These are phyloP conservation scores for Platanthera zijinensis DNA, from an alignment of 106 monocot species.

Conservation along the genomic window DNA sequence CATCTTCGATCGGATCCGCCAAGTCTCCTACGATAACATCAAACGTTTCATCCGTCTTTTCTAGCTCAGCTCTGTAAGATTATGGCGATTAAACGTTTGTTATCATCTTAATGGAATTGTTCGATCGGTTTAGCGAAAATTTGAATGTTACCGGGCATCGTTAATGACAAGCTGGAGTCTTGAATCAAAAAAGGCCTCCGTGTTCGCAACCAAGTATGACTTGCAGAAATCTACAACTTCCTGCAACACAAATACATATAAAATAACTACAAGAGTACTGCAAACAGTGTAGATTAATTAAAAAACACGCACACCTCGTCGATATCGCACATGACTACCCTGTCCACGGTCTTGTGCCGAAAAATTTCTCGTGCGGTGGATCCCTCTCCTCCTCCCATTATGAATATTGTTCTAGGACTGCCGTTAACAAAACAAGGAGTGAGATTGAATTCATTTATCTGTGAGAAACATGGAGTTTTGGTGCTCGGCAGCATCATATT, in stretches of 20 bases:
- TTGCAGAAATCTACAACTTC: slow-evolving; percentile 52
- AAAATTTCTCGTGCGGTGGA: slow-evolving; percentile 44
- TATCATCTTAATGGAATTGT: neutral
- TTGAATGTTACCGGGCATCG: slow-evolving; percentile 28
- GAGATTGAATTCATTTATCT: neutral
- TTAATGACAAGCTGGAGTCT: slow-evolving; percentile 38
- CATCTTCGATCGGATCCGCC: slow-evolving; percentile 52
- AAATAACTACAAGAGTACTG: neutral
- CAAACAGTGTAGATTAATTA: too few species aligned
- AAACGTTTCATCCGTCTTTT: slow-evolving; percentile 21
- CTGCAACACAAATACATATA: slow-evolving; percentile 10
- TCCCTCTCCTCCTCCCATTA: slow-evolving; percentile 45
- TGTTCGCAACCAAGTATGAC: slow-evolving; percentile 27
- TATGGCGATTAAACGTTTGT: neutral
- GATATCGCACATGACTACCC: slow-evolving; percentile 45
- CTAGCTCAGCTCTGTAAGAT: slow-evolving; percentile 30
- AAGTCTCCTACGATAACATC: slow-evolving; percentile 46
- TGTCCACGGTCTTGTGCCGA: slow-evolving; percentile 30
- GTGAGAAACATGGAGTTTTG: neutral
- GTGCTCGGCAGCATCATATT: slow-evolving; percentile 3
- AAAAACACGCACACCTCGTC: slow-evolving; percentile 22
- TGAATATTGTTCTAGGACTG: slow-evolving; percentile 37
- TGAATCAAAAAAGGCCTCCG: slow-evolving; percentile 25
- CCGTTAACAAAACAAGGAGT: neutral
- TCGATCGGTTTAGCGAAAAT: neutral